phyloP scores from a whole-genome alignment of 2,329 filamentous ascomycete genomes.

The Emmonsia crescens region DNA sequence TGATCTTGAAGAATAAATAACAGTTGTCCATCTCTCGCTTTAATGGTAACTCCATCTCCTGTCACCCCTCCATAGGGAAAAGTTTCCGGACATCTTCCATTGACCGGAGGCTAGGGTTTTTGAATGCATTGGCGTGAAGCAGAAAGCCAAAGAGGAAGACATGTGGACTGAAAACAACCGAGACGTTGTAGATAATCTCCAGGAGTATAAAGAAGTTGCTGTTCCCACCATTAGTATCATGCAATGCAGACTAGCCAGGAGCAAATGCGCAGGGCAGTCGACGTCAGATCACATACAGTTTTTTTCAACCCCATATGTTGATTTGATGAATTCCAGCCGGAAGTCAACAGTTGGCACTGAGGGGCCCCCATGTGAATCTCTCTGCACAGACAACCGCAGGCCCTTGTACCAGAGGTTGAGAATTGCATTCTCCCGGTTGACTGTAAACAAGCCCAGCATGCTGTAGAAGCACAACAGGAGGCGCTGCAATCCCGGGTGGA shows the following conservation, averaged over 20 bases:
- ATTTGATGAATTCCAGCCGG: conserved; percentile 16
- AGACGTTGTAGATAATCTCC: conserved; percentile 28
- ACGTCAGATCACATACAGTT: conserved; percentile 18
- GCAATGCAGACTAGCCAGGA: too few species aligned
- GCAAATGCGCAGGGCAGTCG: too few species aligned
- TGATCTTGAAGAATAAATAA: too few species aligned
- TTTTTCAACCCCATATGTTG: conserved; percentile 15
- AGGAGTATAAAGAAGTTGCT: conserved; percentile 26
- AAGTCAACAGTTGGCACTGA: conserved; percentile 15
- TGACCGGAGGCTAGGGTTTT: conserved; percentile 14
- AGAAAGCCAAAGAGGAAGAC: conserved; percentile 24
- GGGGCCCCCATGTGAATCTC: conserved; percentile 14
- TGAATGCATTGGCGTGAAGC: conserved; percentile 17
- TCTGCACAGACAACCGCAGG: conserved; percentile 15
- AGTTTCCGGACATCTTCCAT: conserved; percentile 17
- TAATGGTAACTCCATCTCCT: conserved; percentile 16
- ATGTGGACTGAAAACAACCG: conserved; percentile 28
- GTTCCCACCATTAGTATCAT: conserved; percentile 1
- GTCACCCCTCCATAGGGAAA: conserved; percentile 11
- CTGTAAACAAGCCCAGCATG: conserved; percentile 16
- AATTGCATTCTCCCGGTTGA: conserved; percentile 14
- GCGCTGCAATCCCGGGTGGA: conserved; percentile 15
- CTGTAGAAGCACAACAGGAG: too few species aligned
- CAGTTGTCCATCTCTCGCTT: conserved; percentile 17
- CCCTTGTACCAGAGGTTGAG: conserved; percentile 17